Evolutionary conservation across 768 basidiomycete species (phyloP).

Genomic region (Galerina sulciceps): DNA sequence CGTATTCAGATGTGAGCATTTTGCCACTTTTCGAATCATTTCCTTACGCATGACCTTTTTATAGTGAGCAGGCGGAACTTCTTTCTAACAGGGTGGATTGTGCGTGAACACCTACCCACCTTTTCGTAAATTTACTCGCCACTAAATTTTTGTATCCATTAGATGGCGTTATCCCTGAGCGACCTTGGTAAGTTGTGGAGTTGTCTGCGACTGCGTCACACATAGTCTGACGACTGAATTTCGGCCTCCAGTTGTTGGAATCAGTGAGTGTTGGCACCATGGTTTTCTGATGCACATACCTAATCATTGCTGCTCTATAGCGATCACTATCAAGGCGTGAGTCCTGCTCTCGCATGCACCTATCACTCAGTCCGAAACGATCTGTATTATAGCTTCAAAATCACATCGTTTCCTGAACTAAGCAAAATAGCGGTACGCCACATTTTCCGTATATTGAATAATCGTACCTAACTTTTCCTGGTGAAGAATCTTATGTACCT

Average conservation of each 20-base stretch:
- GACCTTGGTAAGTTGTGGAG: conserved; percentile 46
- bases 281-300: too few relatives aligned
- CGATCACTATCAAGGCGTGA: conserved; percentile 57
- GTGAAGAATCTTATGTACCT: conserved; percentile 52
- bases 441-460: neutral
- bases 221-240: neutral
- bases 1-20: conserved; percentile 48
- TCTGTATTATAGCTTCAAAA: conserved; percentile 36
- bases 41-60: neutral
- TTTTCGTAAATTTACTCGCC: neutral
- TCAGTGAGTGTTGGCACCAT: conserved; percentile 32
- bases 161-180: conserved; percentile 41
- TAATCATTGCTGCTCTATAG: conserved; percentile 29
- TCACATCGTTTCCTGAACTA: conserved; percentile 40
- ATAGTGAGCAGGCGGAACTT: conserved; percentile 52
- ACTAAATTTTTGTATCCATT: neutral
- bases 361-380: neutral
- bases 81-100: conserved; percentile 47
- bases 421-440: conserved; percentile 40
- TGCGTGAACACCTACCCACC: conserved; percentile 42
- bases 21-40: neutral
- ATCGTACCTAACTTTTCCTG: neutral
- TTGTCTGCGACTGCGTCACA: neutral
- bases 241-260: conserved; percentile 33
- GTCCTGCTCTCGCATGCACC: conserved; percentile 17